Evolutionary conservation across 306 rosid species (phyloP), one percentile per base, ranked within the genome.

Genomic region (Vigna angularis): DNA sequence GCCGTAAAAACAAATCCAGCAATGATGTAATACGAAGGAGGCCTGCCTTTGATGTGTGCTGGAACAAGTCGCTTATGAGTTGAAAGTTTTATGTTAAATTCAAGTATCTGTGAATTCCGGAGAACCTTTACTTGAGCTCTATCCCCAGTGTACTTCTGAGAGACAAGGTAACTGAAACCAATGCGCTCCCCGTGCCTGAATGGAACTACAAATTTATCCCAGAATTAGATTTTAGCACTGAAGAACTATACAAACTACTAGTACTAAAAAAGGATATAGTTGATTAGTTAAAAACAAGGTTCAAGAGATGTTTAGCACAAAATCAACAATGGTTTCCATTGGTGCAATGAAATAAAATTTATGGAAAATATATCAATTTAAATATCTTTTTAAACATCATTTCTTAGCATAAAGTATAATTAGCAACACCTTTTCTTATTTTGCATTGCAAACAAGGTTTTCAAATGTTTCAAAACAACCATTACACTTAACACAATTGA

Each of bases 101-200:
- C 85, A 64, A 87, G 85, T 66, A 85, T 73, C 79, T 89, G 79
- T n/a, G 83, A 75, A 89, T 87, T 81, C 24, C 98, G 92, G 72
- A 91, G 76, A 70, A 95, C 47, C 93, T 89, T 84, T 89, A 79
- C 93, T 83, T 11, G 76, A 13, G 92, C 89, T 28, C 57, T 76
- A 85, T 89, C 92, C 1, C 89, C 93, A 18, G 91, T 90, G 85
- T 90, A 92, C 52, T 92, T 92, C 76, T 90, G 96, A 52, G 97
- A 92, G 68, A 92, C 88, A 56, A 92, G 88, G 78, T 92, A 90
- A 85, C 98, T 96, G 82, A 96, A 96, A 67, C 98, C 98, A 68
- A 93, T 96, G 84, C 97, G 98, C 79, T 93, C 99, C 55, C 98
- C 97, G 70, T 89, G 97, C 81, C 99, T 90, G 78, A 96, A 96